phyloP scores from a whole-genome alignment of 331 rosid species.

The Erythrophleum ivorense region DNA sequence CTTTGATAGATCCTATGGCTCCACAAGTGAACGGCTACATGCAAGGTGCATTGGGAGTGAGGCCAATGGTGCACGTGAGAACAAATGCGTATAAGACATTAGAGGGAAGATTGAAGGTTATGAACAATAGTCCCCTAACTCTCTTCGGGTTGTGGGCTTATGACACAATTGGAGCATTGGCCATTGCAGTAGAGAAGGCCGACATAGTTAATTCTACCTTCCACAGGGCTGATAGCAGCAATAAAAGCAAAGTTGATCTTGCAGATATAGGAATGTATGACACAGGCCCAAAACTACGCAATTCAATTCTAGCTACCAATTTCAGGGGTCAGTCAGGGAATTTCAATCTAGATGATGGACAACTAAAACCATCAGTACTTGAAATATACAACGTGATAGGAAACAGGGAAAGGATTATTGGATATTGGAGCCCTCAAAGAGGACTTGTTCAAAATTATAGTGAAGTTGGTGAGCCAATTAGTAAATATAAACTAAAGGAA shows the following conservation, averaged over 20 bases:
- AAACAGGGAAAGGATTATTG: not conserved
- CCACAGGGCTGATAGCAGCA: too few relatives aligned
- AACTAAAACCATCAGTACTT: not conserved
- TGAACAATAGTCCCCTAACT: not conserved
- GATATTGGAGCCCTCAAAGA: not conserved
- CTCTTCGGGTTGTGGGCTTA: not conserved
- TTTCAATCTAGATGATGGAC: not conserved
- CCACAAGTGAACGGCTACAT: not conserved
- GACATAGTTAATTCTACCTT: too few relatives aligned
- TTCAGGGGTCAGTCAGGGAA: not conserved
- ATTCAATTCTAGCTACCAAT: not conserved
- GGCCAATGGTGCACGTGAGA: not conserved
- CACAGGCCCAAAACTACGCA: not conserved
- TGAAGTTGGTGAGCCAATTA: too few relatives aligned
- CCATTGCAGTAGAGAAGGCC: not conserved
- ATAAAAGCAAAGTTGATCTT: too few relatives aligned
- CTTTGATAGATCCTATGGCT: not conserved
- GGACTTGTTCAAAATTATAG: not conserved
- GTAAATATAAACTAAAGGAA: not conserved
- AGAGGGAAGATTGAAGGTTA: fast-evolving
- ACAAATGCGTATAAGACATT: not conserved
- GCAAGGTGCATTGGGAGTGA: constrained; percentile 9
- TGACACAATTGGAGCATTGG: not conserved
- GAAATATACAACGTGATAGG: not conserved
- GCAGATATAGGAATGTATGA: too few relatives aligned